Evolutionary conservation across 1,284 basidiomycete species (phyloP).

Genomic region (Xerocomus alliaceus): DNA sequence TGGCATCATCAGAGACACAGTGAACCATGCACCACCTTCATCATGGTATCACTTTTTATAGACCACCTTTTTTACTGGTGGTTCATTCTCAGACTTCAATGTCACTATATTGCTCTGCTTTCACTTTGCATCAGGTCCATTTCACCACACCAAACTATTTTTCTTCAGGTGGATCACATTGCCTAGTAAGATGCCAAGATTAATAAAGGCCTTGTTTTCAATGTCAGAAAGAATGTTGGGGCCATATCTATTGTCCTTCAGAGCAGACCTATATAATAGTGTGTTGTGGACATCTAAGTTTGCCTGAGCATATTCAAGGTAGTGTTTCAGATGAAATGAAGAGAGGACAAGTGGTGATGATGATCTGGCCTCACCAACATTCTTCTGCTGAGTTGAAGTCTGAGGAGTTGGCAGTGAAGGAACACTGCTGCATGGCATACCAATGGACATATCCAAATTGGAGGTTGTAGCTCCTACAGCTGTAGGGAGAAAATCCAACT

Average conservation of each 20-base stretch:
- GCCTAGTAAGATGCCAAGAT: slow-evolving; percentile 10
- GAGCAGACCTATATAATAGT: neutral
- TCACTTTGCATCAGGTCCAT: slow-evolving; percentile 4
- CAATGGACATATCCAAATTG: neutral
- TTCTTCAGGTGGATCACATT: slow-evolving; percentile 25
- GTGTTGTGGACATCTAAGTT: neutral
- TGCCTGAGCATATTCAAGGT: slow-evolving; percentile 1
- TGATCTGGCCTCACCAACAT: neutral
- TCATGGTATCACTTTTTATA: neutral
- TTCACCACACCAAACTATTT: slow-evolving; percentile 19
- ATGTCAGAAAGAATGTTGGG: neutral
- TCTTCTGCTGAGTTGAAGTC: neutral
- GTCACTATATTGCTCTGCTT: neutral
- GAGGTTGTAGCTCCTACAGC: too few species aligned
- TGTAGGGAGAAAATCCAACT: neutral
- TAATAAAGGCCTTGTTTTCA: neutral
- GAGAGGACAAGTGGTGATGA: neutral
- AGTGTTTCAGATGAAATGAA: neutral
- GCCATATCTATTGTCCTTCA: neutral
- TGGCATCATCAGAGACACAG: neutral
- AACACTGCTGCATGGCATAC: too few species aligned
- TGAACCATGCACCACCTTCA: neutral
- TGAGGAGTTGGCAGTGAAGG: neutral
- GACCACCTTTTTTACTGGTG: too few species aligned
- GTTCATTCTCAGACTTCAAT: neutral